Percentiles rank a stretch among this genome's conserved stretches.
These are phyloP conservation scores for Datura wrightii DNA, from an alignment of 257 asterid genomes.

Conservation along the genomic window DNA sequence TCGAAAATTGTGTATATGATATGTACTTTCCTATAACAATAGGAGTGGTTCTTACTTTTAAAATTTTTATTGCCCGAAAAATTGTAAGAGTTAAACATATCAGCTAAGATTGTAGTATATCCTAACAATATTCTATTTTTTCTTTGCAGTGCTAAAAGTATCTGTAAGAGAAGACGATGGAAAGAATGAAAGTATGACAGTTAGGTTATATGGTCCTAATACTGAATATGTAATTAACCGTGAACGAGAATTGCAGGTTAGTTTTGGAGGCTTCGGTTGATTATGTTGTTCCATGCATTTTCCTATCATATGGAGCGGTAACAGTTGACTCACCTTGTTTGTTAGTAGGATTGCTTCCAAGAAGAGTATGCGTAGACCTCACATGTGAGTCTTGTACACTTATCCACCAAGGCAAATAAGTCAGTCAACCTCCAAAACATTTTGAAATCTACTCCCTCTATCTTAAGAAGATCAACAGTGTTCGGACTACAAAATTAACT, in stretches of 20 bases:
- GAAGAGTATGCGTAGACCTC: not conserved
- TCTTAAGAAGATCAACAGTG: not conserved
- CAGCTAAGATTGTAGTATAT: not conserved
- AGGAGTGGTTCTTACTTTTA: constrained; percentile 9
- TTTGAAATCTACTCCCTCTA: constrained; percentile 10
- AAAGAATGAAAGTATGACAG: constrained; percentile 56
- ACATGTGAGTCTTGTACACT: not conserved
- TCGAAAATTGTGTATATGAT: not conserved
- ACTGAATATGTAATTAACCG: constrained; percentile 95
- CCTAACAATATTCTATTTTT: constrained; percentile 21
- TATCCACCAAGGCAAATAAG: not conserved
- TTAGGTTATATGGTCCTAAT: constrained; percentile 91
- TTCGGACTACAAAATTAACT: not conserved
- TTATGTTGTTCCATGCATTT: constrained; percentile 12
- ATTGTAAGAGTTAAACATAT: not conserved
- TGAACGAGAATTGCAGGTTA: constrained; percentile 82
- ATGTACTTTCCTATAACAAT: not conserved
- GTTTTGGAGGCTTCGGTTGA: constrained; percentile 32
- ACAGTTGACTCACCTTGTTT: not conserved
- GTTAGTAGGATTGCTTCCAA: not conserved
- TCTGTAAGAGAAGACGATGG: constrained; percentile 68
- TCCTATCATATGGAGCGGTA: not conserved
- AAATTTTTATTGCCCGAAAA: not conserved
- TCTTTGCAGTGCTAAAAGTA: constrained; percentile 79
- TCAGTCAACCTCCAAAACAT: not conserved